Evolutionary conservation across 169 alveolate genomes (phyloP), one percentile per base, ranked within the genome.

Genomic region (Fabrea salina): DNA sequence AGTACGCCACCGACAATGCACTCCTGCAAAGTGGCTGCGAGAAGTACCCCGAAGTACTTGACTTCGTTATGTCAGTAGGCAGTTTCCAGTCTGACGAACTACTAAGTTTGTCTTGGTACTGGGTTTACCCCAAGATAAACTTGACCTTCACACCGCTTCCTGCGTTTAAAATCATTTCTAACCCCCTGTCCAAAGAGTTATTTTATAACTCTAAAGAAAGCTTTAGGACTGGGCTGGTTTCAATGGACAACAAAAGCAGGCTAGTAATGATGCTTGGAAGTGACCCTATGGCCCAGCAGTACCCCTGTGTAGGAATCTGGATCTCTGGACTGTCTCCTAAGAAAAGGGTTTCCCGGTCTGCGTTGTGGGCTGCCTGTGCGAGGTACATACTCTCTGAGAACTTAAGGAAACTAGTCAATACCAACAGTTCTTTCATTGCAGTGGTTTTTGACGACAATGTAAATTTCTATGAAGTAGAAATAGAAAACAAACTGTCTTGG

Each of bases 261-360:
- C 30, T 47, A 25, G 19, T 47, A 0, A 25, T 25, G 16, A 1
- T 47, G 56, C 56, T 47, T 47, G 56, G 56, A 1, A 47, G 30
- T 47, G 56, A 47, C 2, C 56, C 56, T 47, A 47, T 47, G 56
- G 56, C 2, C 56, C 56, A 47, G 56, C 56, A 47, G 2, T 47
- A 47, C 56, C 56, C 56, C 19, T 47, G 56, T 47, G 56, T 47
- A 47, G 56, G 56, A 47, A 47, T 47, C 19, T 47, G 56, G 56
- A 25, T 47, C 30, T 47, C 56, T 47, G 56, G 56, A 2, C 56
- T 47, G 56, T 16, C 16, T 47, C 30, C 16, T 16, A 47, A 47
- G 16, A 47, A 47, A 47, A 47, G 56, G 56, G 19, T n/a, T 47
- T 47, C 56, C 2, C 16, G 19, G 19, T 25, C 19, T 0, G 16